A percentile compares a stretch with the other conserved stretches of the same genome.
Conservation (phyloP, 23 red algal species). For the Porphyridium purpureum region DNA sequence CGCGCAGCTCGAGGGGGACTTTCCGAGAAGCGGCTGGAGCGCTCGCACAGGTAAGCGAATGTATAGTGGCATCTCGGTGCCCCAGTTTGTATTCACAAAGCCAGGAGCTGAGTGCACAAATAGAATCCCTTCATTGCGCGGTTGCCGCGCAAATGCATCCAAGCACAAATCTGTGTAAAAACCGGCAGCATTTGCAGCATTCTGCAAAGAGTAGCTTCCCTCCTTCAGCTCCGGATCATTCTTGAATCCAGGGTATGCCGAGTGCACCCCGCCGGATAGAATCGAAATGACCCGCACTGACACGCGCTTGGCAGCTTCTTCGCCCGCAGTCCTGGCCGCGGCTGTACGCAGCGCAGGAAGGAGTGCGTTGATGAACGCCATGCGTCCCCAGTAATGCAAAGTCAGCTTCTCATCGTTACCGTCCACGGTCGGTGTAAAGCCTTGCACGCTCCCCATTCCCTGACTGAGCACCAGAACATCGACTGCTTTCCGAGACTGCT, state of each 20-base stretch:
- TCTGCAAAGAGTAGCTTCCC: neutral
- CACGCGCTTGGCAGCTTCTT: no score
- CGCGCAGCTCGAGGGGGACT: no score
- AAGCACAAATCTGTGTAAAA: neutral
- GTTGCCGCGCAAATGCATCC: neutral
- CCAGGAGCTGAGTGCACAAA: neutral
- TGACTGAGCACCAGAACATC: neutral
- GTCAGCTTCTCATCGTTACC: neutral
- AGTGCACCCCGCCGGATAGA: neutral
- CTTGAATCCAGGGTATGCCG: neutral
- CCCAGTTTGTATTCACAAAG: constrained; percentile 1
- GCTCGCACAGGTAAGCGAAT: no score
- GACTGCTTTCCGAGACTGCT: no score
- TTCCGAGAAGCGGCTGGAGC: no score
- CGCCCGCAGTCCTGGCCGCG: no score
- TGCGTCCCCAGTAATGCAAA: neutral
- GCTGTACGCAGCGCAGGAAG: neutral
- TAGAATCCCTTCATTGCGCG: neutral
- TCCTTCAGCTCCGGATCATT: neutral
- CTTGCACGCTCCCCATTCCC: neutral
- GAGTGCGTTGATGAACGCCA: neutral
- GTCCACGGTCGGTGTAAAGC: neutral
- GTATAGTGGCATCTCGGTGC: neutral
- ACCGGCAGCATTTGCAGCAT: neutral
- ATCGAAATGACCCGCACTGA: no score